Percentiles rank a stretch among this genome's conserved stretches.
Evolutionary conservation across 169 alveolate species (phyloP).

Genomic region (Babesia caballi): DNA sequence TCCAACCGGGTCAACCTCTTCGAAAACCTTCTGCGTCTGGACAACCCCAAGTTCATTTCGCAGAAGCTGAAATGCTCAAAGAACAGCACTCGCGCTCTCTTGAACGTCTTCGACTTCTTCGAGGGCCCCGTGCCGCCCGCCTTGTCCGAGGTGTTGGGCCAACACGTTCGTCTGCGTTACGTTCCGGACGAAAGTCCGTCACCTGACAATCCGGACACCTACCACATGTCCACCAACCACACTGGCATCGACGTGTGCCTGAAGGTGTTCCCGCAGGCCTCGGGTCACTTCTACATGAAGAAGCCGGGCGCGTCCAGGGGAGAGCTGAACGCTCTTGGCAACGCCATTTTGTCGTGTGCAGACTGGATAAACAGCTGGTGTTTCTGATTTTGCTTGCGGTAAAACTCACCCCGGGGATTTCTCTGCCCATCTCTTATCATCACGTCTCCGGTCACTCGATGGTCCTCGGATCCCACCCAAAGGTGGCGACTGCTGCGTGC

Average conservation of each 20-base stretch:
- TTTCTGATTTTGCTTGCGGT: too few relatives aligned
- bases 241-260: conserved; percentile 43
- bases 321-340: conserved; percentile 29
- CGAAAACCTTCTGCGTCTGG: conserved; percentile 24
- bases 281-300: conserved; percentile 59
- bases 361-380: conserved; percentile 55
- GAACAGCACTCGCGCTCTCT: neutral
- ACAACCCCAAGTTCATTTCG: conserved; percentile 20
- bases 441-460: too few relatives aligned
- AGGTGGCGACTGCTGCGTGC: too few relatives aligned
- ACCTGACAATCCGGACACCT: conserved; percentile 11
- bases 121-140: conserved; percentile 10
- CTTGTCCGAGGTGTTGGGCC: conserved; percentile 13
- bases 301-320: conserved; percentile 39
- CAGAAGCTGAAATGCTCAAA: conserved; percentile 5
- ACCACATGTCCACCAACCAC: conserved; percentile 35
- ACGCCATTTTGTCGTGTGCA: conserved; percentile 57
- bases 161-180: conserved; percentile 24
- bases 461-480: too few relatives aligned
- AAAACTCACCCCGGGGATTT: too few relatives aligned
- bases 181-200: neutral
- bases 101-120: conserved; percentile 31
- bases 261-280: conserved; percentile 31
- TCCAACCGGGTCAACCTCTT: conserved; percentile 49
- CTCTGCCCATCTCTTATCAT: too few relatives aligned